phyloP scores from a whole-genome alignment of 768 basidiomycete species.

The Pholiota molesta region DNA sequence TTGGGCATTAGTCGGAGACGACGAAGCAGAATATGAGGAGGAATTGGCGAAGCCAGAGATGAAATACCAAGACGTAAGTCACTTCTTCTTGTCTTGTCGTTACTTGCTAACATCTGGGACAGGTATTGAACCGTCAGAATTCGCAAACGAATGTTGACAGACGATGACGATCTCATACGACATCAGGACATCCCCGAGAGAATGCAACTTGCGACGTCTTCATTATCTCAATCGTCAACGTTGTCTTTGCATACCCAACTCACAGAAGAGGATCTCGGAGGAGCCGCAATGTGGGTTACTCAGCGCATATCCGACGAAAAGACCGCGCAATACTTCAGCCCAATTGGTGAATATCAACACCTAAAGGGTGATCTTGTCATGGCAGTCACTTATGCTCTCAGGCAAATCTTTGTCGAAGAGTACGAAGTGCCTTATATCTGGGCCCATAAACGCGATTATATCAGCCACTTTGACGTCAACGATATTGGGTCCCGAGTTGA shows the following conservation, averaged over 20 bases:
- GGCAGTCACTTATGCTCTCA: slow-evolving; percentile 79
- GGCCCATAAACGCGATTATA: slow-evolving; percentile 90
- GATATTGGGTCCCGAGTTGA: slow-evolving; percentile 66
- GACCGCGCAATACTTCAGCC: slow-evolving; percentile 72
- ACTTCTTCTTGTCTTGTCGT: slow-evolving; percentile 6
- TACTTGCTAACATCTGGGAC: slow-evolving; percentile 11
- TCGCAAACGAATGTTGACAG: slow-evolving; percentile 82
- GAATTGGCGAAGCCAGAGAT: slow-evolving; percentile 67
- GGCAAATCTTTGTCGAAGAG: slow-evolving; percentile 83
- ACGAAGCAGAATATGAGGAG: slow-evolving; percentile 53
- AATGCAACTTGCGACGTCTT: slow-evolving; percentile 88
- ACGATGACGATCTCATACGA: slow-evolving; percentile 92
- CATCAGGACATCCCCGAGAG: slow-evolving; percentile 92
- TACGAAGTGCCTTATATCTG: slow-evolving; percentile 96
- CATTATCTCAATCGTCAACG: slow-evolving; percentile 69
- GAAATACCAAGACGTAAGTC: slow-evolving; percentile 78
- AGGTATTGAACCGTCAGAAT: slow-evolving; percentile 99
- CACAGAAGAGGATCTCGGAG: slow-evolving; percentile 72
- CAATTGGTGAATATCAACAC: slow-evolving; percentile 58
- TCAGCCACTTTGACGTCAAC: slow-evolving; percentile 76
- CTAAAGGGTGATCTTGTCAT: slow-evolving; percentile 71
- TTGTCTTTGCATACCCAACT: slow-evolving; percentile 64
- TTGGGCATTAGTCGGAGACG: slow-evolving; percentile 89
- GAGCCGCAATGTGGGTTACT: slow-evolving; percentile 89
- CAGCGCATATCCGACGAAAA: slow-evolving; percentile 74